phyloP scores from a whole-genome alignment of 352 stramenopile genomes.

The Globisporangium splendens region DNA sequence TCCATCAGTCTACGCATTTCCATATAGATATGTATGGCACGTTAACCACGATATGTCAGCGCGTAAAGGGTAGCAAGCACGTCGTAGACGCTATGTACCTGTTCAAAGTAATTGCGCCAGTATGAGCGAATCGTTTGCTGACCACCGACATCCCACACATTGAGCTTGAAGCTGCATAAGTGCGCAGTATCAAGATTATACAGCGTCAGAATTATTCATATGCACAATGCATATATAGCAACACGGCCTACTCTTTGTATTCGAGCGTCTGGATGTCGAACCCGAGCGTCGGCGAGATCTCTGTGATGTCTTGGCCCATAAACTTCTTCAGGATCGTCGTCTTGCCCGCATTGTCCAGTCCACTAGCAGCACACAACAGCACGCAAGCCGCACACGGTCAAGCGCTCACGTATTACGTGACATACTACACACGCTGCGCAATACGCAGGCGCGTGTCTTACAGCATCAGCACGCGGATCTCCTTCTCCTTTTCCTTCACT shows the following conservation, averaged over 20 bases:
- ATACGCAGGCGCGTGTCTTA: conserved; percentile 24
- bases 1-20: conserved; percentile 98
- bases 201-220: neutral
- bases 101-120: conserved; percentile 99
- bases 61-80: neutral
- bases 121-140: conserved; percentile 98
- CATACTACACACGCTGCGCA: neutral
- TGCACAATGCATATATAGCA: neutral
- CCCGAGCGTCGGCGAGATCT: conserved; percentile 97
- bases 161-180: conserved; percentile 43
- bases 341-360: conserved; percentile 99
- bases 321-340: conserved; percentile 98
- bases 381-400: neutral
- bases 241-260: conserved; percentile 78
- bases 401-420: too few species aligned
- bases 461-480: conserved; percentile 98
- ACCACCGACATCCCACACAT: conserved; percentile 96
- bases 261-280: conserved; percentile 99
- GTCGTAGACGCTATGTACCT: conserved; percentile 17
- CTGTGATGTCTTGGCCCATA: conserved; percentile 95
- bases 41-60: neutral
- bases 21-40: neutral
- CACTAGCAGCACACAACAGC: conserved; percentile 36
- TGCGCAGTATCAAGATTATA: neutral
- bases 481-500: conserved; percentile 99